Evolutionary conservation across 257 asterid genomes (phyloP).

Genomic region (Haberlea rhodopensis): DNA sequence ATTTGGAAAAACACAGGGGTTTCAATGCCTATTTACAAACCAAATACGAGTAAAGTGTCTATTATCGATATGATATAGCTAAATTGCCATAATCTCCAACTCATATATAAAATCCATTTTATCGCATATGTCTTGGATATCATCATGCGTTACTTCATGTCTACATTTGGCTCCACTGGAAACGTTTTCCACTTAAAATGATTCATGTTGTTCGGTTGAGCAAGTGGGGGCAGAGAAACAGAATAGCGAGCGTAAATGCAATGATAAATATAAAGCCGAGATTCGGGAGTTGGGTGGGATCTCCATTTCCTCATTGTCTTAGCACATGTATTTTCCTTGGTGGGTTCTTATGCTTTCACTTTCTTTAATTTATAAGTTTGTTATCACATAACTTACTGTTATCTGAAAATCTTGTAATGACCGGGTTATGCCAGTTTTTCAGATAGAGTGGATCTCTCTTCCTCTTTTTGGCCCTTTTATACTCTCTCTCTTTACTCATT

Average conservation of each 20-base stretch:
- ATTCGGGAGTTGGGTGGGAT: slow-evolving; percentile 31
- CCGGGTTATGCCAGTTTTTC: too few species aligned
- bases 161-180: slow-evolving; percentile 41
- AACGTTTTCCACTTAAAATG: slow-evolving; percentile 26
- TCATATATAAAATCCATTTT: slow-evolving; percentile 35
- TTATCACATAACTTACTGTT: too few species aligned
- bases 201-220: slow-evolving; percentile 34
- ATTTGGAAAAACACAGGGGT: too few species aligned
- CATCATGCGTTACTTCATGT: slow-evolving; percentile 42
- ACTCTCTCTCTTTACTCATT: too few species aligned
- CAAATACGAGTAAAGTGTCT: too few species aligned
- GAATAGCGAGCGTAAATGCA: slow-evolving; percentile 12
- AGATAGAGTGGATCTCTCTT: too few species aligned
- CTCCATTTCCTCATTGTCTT: slow-evolving; percentile 28
- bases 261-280: slow-evolving; percentile 25
- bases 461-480: too few species aligned
- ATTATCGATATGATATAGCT: slow-evolving; percentile 24
- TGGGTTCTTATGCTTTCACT: slow-evolving; percentile 45
- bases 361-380: too few species aligned
- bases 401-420: too few species aligned
- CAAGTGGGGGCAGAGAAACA: slow-evolving; percentile 23
- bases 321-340: slow-evolving; percentile 40
- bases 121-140: slow-evolving; percentile 28
- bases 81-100: too few species aligned
- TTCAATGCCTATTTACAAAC: too few species aligned